Evolutionary conservation across 257 asterid species (phyloP), one percentile per base, ranked within the genome.

Genomic region (Solanum lycopersicoides): DNA sequence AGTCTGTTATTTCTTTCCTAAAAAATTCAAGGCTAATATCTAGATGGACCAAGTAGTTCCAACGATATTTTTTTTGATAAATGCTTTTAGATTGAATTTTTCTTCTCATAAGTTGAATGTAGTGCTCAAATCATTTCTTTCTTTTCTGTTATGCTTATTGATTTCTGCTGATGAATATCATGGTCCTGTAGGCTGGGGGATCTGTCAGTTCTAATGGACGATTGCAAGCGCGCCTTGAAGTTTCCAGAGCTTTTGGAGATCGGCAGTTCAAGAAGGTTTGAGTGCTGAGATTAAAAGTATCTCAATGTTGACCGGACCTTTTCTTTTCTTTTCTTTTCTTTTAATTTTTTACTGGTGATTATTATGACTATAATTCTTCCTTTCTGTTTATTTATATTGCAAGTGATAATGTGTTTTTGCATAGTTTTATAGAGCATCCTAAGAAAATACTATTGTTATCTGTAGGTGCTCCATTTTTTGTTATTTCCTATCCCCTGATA

Each of bases 191-290:
- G 99, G 97, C 97, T 80, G 99, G 99, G 83, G 99, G 99, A 86
- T 93, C 96, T 87, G 91, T 96, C 82, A 88, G 95, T 90, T 93
- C 99, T 82, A 94, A 95, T 87, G 99, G 99, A 66, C 93, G 99
- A 45, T 83, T 96, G 89, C 99, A 95, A 87, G 99, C 96, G 47
- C 95, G 98, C 50, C 99, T 96, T 90, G 96, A 95, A 93, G 99
- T 96, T 88, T 96, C 99, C 86, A 93, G 99, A 92, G 99, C 99
- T 73, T 95, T 96, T 63, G 98, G 99, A 66, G 99, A 96, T 91
- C 87, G 98, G 86, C 97, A 94, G 60, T 96, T 96, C 93, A 96
- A 96, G 93, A 96, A 96, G 99, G 99, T 95, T 21, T 63, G 30
- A 79, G 23, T 83, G 12, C 42, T 85, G 9, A 65, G 59, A 69